These are phyloP conservation scores for Aeschynomene evenia DNA, from an alignment of 306 rosid genomes.

Conservation along the genomic window DNA sequence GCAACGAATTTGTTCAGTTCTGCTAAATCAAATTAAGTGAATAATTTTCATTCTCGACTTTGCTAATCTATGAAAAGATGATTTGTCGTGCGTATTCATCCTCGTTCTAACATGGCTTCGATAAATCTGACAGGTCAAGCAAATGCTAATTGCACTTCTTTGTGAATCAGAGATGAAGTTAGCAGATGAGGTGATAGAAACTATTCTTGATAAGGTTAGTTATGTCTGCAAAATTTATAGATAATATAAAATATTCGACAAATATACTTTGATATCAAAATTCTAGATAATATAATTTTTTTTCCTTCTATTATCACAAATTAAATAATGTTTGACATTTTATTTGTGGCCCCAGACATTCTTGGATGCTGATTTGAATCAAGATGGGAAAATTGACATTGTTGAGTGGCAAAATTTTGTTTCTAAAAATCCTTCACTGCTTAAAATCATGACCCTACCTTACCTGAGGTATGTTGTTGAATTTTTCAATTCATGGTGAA, in stretches of 20 bases:
- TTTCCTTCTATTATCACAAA: neutral
- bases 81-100: no score
- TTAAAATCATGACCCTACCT: slow-evolving; percentile 91
- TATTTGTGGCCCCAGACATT: slow-evolving; percentile 62
- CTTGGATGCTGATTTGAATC: slow-evolving; percentile 76
- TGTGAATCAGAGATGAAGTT: slow-evolving; percentile 94
- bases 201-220: slow-evolving; percentile 81
- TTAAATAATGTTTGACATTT: slow-evolving; percentile 17
- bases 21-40: neutral
- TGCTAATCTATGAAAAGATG: neutral
- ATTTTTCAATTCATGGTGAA: neutral
- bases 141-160: slow-evolving; percentile 94
- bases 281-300: no score
- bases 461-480: slow-evolving; percentile 62
- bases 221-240: neutral
- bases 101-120: no score
- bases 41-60: neutral
- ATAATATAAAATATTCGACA: neutral
- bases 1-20: neutral
- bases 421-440: slow-evolving; percentile 74
- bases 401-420: slow-evolving; percentile 75
- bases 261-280: no score
- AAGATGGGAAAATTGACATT: slow-evolving; percentile 87
- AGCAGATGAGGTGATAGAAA: slow-evolving; percentile 84
- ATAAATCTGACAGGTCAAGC: slow-evolving; percentile 73